Evolutionary conservation across 352 stramenopile genomes (phyloP).

Genomic region (Phytophthora ramorum): DNA sequence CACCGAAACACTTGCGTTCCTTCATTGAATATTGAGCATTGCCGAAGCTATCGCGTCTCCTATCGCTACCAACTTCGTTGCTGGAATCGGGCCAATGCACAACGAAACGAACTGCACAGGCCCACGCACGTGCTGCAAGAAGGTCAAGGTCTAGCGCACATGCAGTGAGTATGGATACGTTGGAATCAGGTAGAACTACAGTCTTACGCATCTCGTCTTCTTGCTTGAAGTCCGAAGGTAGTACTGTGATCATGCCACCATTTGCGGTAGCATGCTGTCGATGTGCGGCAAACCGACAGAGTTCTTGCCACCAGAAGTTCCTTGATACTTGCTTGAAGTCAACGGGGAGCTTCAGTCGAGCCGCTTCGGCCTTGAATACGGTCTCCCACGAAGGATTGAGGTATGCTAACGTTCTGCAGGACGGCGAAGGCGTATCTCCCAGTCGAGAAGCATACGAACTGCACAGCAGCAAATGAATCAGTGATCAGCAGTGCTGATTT

Average conservation of each 20-base stretch:
- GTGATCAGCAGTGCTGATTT: slow-evolving; percentile 3
- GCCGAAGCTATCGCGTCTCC: slow-evolving; percentile 35
- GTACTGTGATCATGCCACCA: neutral
- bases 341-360: slow-evolving; percentile 12
- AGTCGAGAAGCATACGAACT: slow-evolving; percentile 46
- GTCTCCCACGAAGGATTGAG: slow-evolving; percentile 38
- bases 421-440: slow-evolving; percentile 33
- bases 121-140: slow-evolving; percentile 45
- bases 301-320: slow-evolving; percentile 36
- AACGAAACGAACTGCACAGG: slow-evolving; percentile 42
- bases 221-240: slow-evolving; percentile 42
- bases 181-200: neutral
- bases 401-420: slow-evolving; percentile 42
- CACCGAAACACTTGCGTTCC: slow-evolving; percentile 12
- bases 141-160: slow-evolving; percentile 28
- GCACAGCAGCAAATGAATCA: neutral
- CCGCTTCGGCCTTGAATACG: slow-evolving; percentile 6
- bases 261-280: slow-evolving; percentile 16
- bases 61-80: slow-evolving; percentile 23
- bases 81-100: slow-evolving; percentile 27
- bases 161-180: neutral
- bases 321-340: slow-evolving; percentile 7
- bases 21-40: slow-evolving; percentile 31
- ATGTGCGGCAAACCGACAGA: slow-evolving; percentile 37
- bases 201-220: slow-evolving; percentile 44